Percentiles rank a stretch among this genome's conserved stretches.
These are phyloP conservation scores for Annulohypoxylon moriforme DNA, from an alignment of 495 filamentous ascomycete species.

Conservation along the genomic window DNA sequence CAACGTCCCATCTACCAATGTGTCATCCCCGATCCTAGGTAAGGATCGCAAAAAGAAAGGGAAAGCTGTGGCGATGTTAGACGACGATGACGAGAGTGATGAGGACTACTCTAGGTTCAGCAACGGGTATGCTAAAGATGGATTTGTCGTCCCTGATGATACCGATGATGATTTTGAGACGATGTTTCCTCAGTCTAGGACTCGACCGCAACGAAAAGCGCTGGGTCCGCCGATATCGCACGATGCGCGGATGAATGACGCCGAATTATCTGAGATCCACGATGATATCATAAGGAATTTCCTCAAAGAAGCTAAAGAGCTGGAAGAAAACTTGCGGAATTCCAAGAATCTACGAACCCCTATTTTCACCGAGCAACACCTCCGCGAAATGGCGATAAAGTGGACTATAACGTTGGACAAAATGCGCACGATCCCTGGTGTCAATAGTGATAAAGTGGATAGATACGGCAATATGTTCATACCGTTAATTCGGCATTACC, in stretches of 20 bases:
- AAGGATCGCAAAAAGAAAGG: constrained; percentile 56
- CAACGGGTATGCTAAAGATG: constrained; percentile 62
- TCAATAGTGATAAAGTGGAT: constrained; percentile 75
- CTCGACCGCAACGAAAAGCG: constrained; percentile 35
- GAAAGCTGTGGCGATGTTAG: constrained; percentile 51
- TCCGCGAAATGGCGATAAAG: constrained; percentile 85
- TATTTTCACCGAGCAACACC: constrained; percentile 78
- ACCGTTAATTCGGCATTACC: constrained; percentile 68
- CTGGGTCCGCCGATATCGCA: constrained; percentile 78
- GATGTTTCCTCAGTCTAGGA: constrained; percentile 54
- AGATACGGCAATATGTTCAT: constrained; percentile 76
- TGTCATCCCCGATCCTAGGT: constrained; percentile 79
- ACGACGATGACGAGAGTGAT: constrained; percentile 48
- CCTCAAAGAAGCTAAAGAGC: constrained; percentile 74
- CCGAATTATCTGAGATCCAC: constrained; percentile 64
- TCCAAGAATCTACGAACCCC: constrained; percentile 70
- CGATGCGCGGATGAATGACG: constrained; percentile 70
- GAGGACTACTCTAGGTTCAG: constrained; percentile 51
- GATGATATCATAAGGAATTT: constrained; percentile 69
- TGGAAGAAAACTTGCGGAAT: constrained; percentile 74
- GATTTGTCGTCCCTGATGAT: constrained; percentile 64
- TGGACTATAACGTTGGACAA: constrained; percentile 70
- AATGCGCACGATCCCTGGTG: constrained; percentile 74
- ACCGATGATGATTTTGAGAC: constrained; percentile 72
- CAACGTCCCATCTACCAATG: constrained; percentile 73